Evolutionary conservation across 1,284 basidiomycete genomes (phyloP).

Genomic region (Pholiota adiposa): DNA sequence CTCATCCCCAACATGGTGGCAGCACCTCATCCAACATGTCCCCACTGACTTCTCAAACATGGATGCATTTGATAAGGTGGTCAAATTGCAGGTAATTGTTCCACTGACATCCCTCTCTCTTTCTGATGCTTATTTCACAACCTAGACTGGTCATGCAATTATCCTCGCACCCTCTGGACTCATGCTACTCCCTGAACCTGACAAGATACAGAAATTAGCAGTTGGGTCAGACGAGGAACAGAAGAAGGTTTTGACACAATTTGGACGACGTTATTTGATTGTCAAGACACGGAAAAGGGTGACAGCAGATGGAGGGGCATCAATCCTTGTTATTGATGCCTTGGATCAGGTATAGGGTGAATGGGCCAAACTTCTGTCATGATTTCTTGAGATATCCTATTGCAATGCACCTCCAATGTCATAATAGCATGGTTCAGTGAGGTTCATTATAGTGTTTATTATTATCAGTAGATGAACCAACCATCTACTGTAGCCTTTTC

Average conservation of each 20-base stretch:
- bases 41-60: constrained; percentile 59
- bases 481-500: constrained; percentile 27
- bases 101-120: neutral
- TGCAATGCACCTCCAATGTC: no score
- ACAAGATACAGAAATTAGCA: neutral
- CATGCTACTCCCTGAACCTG: constrained; percentile 36
- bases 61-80: constrained; percentile 69
- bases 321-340: constrained; percentile 48
- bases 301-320: constrained; percentile 67
- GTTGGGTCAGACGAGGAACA: neutral
- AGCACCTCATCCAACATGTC: constrained; percentile 68
- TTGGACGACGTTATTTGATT: constrained; percentile 60
- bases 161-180: constrained; percentile 66
- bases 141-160: constrained; percentile 68
- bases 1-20: constrained; percentile 76
- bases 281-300: constrained; percentile 63
- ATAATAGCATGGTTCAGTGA: no score
- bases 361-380: neutral
- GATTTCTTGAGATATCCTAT: neutral
- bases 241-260: constrained; percentile 29
- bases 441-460: no score
- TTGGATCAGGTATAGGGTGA: neutral
- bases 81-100: constrained; percentile 57
- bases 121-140: neutral
- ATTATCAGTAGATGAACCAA: constrained; percentile 30